Base-by-base conservation (phyloP, 2,329 filamentous ascomycete species). In the Gnomoniopsis sp. region DNA sequence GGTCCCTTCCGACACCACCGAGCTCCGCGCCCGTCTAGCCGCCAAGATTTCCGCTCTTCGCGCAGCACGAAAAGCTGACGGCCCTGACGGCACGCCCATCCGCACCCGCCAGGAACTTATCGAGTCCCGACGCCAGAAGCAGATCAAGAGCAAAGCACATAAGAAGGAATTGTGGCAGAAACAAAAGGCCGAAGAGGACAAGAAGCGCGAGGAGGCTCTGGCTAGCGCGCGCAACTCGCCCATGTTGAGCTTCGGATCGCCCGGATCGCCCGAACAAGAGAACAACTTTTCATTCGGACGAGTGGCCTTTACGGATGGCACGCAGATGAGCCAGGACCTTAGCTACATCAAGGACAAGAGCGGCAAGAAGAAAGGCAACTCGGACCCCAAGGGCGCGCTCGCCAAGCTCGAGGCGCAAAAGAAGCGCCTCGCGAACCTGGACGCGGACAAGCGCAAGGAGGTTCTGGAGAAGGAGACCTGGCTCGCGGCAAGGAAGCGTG, bases 391-490 rank as follows among this genome's bases (percentile, higher is more conserved):
- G 70, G 91, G 91, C 1, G 91, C 93, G 7, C 85, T 99, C n/a
- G 83, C 89, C 66, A 90, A 90, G 54, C 86, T 91, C 1, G 88
- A 97, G 75, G 90, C 91, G 69, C 93, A 96, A 75, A 89, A 93
- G 76, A 86, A 88, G 67, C 88, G 92, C 30, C 77, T 98, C 33
- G 83, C 87, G 48, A 83, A 79, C 30, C 84, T 96, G 68, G 89
- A 93, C 66, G 85, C 88, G 1, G 84, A 86, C 65, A 96, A 96
- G 77, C 88, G 89, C 57, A 87, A 87, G 62, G 90, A 96, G 60
- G 88, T 98, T 48, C 87, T 92, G 61, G 91, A 97, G 74, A 98
- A 98, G 79, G 93, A 99, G 68, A 79, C 88, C 59, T 99, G 95
- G 95, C 80, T 97, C 60, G 93, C 90, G 50, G 95, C 95, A 2